Conservation (phyloP, 1,284 basidiomycete species). For the Tilletia walkeri region DNA sequence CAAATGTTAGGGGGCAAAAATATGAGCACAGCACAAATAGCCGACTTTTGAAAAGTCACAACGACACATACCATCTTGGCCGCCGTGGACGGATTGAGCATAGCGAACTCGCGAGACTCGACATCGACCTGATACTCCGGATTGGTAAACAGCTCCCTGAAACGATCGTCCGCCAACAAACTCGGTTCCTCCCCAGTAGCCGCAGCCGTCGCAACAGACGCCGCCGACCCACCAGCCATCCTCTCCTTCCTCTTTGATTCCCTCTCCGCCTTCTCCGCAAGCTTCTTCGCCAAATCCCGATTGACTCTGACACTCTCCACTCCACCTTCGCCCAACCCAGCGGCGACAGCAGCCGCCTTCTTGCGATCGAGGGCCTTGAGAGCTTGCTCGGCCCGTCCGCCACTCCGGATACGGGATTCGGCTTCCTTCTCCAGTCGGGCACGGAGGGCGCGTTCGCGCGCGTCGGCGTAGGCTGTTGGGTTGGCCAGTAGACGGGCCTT, state of each 20-base stretch:
- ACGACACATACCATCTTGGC: conserved; percentile 44
- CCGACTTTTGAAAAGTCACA: conserved; percentile 18
- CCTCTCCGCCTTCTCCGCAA: conserved; percentile 70
- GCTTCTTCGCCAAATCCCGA: conserved; percentile 82
- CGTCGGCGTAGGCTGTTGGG: conserved; percentile 90
- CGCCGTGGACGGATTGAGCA: conserved; percentile 82
- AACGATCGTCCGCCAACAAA: conserved; percentile 81
- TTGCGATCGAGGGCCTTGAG: conserved; percentile 48
- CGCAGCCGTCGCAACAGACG: background rate
- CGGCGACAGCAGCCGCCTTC: conserved; percentile 36
- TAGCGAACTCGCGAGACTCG: conserved; percentile 76
- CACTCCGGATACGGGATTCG: conserved; percentile 78
- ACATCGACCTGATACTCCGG: conserved; percentile 94
- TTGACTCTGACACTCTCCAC: conserved; percentile 71
- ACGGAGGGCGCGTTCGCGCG: conserved; percentile 80
- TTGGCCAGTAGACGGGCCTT: conserved; percentile 92
- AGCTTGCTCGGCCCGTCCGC: conserved; percentile 58
- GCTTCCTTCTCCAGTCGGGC: conserved; percentile 90
- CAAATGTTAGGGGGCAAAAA: background rate
- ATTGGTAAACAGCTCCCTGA: conserved; percentile 86
- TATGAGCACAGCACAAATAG: too few relatives aligned
- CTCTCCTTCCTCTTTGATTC: conserved; percentile 61
- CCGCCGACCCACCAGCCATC: conserved; percentile 25
- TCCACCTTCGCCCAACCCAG: conserved; percentile 33
- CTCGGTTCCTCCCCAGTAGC: conserved; percentile 18